Conservation (phyloP, 2,329 filamentous ascomycete genomes). For the Aspergillus tanneri region DNA sequence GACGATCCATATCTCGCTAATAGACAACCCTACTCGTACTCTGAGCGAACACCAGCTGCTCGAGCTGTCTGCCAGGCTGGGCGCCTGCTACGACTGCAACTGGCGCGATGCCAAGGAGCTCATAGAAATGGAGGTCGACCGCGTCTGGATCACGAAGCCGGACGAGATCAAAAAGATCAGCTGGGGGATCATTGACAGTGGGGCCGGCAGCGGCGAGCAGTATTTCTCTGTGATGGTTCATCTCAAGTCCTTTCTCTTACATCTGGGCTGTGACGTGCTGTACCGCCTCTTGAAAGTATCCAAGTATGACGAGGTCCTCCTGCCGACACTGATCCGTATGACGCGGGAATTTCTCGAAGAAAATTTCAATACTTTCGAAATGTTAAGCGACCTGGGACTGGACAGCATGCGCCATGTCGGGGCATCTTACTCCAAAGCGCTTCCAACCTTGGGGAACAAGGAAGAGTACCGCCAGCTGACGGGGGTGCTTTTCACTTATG, state of each 20-base stretch:
- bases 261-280: background rate
- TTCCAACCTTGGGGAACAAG: background rate
- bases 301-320: background rate
- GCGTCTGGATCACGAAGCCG: background rate
- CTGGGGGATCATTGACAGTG: background rate
- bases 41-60: background rate
- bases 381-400: background rate
- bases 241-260: background rate
- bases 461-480: background rate
- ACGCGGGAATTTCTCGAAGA: background rate
- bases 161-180: background rate
- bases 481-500: background rate
- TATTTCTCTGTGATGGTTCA: constrained; percentile 1
- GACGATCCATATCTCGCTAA: background rate
- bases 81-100: too few species aligned
- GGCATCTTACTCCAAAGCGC: background rate
- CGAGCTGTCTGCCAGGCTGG: too few species aligned
- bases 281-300: constrained; percentile 1
- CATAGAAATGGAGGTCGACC: background rate
- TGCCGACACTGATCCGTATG: background rate
- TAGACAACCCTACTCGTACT: background rate
- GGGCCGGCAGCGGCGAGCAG: background rate
- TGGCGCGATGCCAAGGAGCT: background rate
- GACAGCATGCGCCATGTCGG: background rate
- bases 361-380: background rate